These are phyloP conservation scores for Melocanna baccifera DNA, from an alignment of 176 grass and related monocot species.

Conservation along the genomic window DNA sequence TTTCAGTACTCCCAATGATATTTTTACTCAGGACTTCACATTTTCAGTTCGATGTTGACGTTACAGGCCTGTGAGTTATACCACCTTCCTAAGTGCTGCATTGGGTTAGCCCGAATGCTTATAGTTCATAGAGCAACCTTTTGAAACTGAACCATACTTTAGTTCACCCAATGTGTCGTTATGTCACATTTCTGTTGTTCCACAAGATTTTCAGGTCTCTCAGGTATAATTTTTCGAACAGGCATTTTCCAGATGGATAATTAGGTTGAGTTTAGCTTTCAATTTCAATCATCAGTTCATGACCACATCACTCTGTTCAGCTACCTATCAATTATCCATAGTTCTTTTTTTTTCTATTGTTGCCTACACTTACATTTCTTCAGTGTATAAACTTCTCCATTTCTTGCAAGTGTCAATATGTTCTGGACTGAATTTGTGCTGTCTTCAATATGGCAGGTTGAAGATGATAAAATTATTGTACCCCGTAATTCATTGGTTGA, in stretches of 20 bases:
- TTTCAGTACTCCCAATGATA: background rate
- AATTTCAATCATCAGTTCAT: background rate
- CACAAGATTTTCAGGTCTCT: background rate
- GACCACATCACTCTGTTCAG: background rate
- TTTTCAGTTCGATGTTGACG: background rate
- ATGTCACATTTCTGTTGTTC: slow-evolving; percentile 4
- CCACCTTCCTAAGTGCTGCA: background rate
- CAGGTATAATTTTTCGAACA: background rate
- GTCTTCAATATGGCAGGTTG: slow-evolving; percentile 51
- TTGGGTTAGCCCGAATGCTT: background rate
- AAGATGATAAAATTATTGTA: slow-evolving; percentile 91
- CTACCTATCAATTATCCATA: background rate
- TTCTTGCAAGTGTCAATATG: background rate
- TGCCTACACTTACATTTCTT: background rate
- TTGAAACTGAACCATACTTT: background rate
- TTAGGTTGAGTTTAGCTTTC: background rate
- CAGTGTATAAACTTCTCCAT: background rate
- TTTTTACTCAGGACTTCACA: background rate
- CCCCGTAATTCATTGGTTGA: slow-evolving; percentile 83
- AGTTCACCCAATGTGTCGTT: background rate
- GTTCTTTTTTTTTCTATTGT: background rate
- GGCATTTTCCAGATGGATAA: background rate
- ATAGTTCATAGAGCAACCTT: background rate
- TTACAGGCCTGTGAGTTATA: background rate
- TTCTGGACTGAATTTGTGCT: background rate